phyloP scores from a whole-genome alignment of 371 early-diverging fungal species.

The Rhizopus delemar region DNA sequence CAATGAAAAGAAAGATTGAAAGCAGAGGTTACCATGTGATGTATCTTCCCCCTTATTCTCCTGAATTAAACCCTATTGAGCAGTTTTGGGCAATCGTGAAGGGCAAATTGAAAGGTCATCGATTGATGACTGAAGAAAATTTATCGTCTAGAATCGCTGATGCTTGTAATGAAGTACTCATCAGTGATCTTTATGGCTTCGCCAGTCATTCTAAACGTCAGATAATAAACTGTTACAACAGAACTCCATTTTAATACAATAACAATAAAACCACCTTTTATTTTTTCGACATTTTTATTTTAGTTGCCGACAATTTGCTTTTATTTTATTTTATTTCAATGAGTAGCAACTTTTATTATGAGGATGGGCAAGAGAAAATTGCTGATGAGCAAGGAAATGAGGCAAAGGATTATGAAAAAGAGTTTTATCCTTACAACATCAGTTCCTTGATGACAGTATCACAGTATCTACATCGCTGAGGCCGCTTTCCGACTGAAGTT shows the following conservation, averaged over 20 bases:
- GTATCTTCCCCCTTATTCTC: conserved; percentile 11
- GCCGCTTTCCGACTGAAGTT: conserved; percentile 4
- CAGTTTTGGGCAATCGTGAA: conserved; percentile 12
- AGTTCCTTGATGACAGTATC: conserved; percentile 2
- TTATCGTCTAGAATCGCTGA: conserved; percentile 12
- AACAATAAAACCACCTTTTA: too few relatives aligned
- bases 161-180: conserved; percentile 8
- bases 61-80: conserved; percentile 7
- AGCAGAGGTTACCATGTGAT: conserved; percentile 6
- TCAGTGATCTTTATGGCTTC: conserved; percentile 9
- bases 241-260: conserved; percentile 7
- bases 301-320: too few relatives aligned
- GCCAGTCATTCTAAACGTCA: conserved; percentile 8
- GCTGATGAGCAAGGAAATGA: conserved; percentile 9
- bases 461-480: not conserved
- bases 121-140: conserved; percentile 18
- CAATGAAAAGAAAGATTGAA: conserved; percentile 9
- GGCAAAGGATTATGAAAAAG: not conserved
- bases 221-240: conserved; percentile 8
- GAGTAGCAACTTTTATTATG: conserved; percentile 2
- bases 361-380: conserved; percentile 1
- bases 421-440: not conserved
- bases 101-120: conserved; percentile 12
- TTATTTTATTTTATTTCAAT: not conserved
- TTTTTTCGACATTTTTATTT: too few relatives aligned